phyloP scores from a whole-genome alignment of 1,284 basidiomycete genomes.

The Naganishia liquefaciens region DNA sequence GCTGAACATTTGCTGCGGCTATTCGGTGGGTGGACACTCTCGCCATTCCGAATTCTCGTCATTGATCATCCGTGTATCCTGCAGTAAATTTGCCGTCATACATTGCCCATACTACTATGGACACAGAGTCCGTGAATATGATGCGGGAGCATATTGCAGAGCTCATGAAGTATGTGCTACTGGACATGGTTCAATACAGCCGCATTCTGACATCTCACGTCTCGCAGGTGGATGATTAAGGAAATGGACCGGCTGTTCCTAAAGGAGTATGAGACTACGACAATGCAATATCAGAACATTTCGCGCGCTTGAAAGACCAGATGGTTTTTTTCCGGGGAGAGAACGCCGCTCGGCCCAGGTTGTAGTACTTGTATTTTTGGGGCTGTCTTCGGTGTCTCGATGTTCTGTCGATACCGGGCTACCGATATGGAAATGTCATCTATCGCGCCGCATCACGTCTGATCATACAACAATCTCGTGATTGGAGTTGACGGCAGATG shows the following conservation, averaged over 20 bases:
- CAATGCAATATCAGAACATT: constrained; percentile 52
- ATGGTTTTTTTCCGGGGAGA: not conserved
- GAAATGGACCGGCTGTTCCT: constrained; percentile 55
- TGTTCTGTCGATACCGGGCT: no score
- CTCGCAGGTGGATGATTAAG: constrained; percentile 56
- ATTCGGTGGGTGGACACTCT: constrained; percentile 68
- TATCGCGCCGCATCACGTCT: not conserved
- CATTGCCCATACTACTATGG: constrained; percentile 87
- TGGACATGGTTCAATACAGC: constrained; percentile 68
- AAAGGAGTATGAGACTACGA: constrained; percentile 55
- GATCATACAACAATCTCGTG: no score
- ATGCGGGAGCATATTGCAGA: constrained; percentile 89
- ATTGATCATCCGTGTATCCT: not conserved
- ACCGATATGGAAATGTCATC: no score
- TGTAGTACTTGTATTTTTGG: constrained; percentile 4
- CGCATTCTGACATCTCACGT: constrained; percentile 45
- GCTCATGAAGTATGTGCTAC: constrained; percentile 70
- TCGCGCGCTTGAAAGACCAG: constrained; percentile 26
- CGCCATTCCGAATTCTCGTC: not conserved
- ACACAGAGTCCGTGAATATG: constrained; percentile 77
- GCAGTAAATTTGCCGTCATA: constrained; percentile 65
- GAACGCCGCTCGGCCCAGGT: not conserved
- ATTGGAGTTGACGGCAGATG: no score
- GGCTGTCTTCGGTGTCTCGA: no score
- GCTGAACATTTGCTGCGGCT: constrained; percentile 91